Evolutionary conservation across 2,329 filamentous ascomycete species (phyloP), one percentile per base, ranked within the genome.

Genomic region (Cryphonectria naterciae): DNA sequence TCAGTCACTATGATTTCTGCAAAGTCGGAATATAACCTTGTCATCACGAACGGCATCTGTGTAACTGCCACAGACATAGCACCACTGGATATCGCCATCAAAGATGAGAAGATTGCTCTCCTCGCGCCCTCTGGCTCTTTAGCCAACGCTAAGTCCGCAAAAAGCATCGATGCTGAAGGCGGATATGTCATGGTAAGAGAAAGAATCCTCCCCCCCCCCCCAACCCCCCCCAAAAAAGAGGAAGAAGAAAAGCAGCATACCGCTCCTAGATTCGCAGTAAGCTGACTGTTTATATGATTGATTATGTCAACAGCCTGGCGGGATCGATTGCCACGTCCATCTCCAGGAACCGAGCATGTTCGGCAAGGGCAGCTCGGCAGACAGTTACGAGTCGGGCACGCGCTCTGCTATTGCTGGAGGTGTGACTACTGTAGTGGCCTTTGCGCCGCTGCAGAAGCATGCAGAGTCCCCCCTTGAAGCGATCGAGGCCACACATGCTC

Each of bases 351-450:
- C 80, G 17, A 78, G 75, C 65, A 73, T 81, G 74, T 80, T 81
- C 52, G 77, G 78, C 61, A 77, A 77, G 68, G 77, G 78, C 1
- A 73, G 73, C 5, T 79, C 78, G 4, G 75, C 77, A 19, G 81
- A 82, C 74, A 80, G 74, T 25, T 82, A 75, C 60, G 77, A 76
- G 68, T 67, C 73, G 25, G 72, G 70, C 0, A 85, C 86, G 0
- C 81, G 87, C 11, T 85, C 83, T 32, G 88, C 87, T 5, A 82
- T 89, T 68, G 86, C 86, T 2, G 87, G 88, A 11, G 87, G 87
- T 35, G 89, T 84, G 5, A 90, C 88, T 0, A 89, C 88, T 0
- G 80, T 90, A 19, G 78, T 90, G 10, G 82, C 86, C 0, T 90
- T 91, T 77, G 88, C 87, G 0, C 83, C 84, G 4, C 87, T 89